Percentiles rank a stretch among this genome's conserved stretches.
These are phyloP conservation scores for Fusarium sp. DNA, from an alignment of 2,329 filamentous ascomycete genomes.

Conservation along the genomic window DNA sequence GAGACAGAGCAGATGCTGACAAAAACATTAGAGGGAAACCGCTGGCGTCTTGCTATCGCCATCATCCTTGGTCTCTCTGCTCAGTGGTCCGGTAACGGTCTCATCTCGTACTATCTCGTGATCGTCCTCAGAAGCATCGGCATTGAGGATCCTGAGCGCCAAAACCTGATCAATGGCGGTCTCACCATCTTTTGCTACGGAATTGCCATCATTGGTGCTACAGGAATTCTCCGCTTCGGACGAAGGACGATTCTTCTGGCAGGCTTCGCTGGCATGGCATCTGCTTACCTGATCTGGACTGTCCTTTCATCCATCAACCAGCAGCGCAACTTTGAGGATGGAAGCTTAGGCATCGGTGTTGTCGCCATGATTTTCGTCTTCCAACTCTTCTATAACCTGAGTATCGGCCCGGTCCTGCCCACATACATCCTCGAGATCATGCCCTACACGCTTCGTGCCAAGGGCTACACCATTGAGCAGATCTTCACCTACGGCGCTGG, in stretches of 20 bases:
- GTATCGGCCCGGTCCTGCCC: background rate
- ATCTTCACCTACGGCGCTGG: background rate
- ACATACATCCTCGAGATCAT: slow-evolving; percentile 7
- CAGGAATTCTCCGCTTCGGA: background rate
- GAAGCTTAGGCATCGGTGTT: background rate
- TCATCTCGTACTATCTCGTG: slow-evolving; percentile 8
- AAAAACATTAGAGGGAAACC: background rate
- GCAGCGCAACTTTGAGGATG: background rate
- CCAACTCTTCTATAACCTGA: slow-evolving; percentile 4
- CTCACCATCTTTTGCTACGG: background rate
- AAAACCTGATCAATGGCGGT: slow-evolving; percentile 10
- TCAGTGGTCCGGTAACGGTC: slow-evolving; percentile 8
- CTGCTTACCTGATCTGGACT: slow-evolving; percentile 5
- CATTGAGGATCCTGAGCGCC: background rate
- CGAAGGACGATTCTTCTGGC: background rate
- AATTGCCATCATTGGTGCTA: background rate
- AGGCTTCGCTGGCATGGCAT: background rate
- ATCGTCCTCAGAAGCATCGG: slow-evolving; percentile 4
- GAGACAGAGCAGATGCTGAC: background rate
- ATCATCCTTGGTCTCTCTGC: slow-evolving; percentile 1
- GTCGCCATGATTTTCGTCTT: slow-evolving; percentile 18
- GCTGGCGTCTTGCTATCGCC: background rate
- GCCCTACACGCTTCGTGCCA: slow-evolving; percentile 5
- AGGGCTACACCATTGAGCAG: slow-evolving; percentile 7
- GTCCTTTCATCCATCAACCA: slow-evolving; percentile 4